Evolutionary conservation across 306 rosid genomes (phyloP).

Genomic region (Cicer judaicum): DNA sequence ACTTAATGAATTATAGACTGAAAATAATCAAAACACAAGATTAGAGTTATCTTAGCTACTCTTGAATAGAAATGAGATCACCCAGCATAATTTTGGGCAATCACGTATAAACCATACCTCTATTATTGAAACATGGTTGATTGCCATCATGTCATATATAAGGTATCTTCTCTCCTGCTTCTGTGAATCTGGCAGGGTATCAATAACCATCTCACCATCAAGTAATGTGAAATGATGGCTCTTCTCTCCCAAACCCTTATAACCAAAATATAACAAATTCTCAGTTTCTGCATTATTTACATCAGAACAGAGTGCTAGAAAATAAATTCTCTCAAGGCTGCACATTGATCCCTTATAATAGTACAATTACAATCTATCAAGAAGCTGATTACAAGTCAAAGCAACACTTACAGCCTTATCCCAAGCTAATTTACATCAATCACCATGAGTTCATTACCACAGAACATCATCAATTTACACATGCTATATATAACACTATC

Average conservation of each 20-base stretch:
- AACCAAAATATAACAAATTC: conserved; percentile 51
- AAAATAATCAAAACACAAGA: neutral
- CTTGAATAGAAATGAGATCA: conserved; percentile 13
- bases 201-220: conserved; percentile 99
- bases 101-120: conserved; percentile 63
- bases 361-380: conserved; percentile 28
- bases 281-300: conserved; percentile 49
- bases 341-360: conserved; percentile 12
- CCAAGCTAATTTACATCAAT: conserved; percentile 27
- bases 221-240: conserved; percentile 90
- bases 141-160: conserved; percentile 92
- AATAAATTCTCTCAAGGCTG: conserved; percentile 23
- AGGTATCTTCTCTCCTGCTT: conserved; percentile 98
- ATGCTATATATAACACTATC: conserved; percentile 6
- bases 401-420: conserved; percentile 2
- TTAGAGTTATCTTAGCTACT: neutral
- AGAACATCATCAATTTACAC: neutral
- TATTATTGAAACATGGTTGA: conserved; percentile 70
- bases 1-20: conserved; percentile 2
- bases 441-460: neutral
- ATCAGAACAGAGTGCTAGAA: conserved; percentile 18
- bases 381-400: conserved; percentile 10
- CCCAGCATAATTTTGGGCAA: conserved; percentile 11
- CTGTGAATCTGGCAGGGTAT: conserved; percentile 85
- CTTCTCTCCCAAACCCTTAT: conserved; percentile 79